Percentiles rank a stretch among this genome's conserved stretches.
Conservation (phyloP, 2,329 filamentous ascomycete species). For the Cordyceps cateniannulata region DNA sequence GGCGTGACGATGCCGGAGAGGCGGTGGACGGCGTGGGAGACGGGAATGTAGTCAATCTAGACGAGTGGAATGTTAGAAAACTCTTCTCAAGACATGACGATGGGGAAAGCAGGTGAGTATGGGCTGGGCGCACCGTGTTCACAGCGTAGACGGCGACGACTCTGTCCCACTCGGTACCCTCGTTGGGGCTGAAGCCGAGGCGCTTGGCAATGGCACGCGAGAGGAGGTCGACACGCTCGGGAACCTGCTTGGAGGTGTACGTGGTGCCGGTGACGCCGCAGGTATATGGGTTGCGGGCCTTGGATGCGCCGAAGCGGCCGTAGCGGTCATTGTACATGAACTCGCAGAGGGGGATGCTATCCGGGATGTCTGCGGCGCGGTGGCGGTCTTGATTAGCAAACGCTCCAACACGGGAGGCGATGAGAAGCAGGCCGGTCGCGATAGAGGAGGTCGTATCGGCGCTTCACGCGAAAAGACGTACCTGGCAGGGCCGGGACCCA, state of each 20-base stretch:
- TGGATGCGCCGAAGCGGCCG: slow-evolving; percentile 56
- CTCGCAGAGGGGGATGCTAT: slow-evolving; percentile 66
- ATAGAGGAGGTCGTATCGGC: not conserved
- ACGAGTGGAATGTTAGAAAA: not conserved
- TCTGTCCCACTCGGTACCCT: slow-evolving; percentile 75
- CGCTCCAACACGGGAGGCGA: not conserved
- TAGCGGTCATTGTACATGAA: slow-evolving; percentile 71
- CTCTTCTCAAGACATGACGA: too few species aligned
- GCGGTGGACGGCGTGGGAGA: slow-evolving; percentile 68
- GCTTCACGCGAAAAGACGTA: slow-evolving; percentile 22
- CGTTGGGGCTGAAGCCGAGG: slow-evolving; percentile 62
- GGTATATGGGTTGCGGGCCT: slow-evolving; percentile 65
- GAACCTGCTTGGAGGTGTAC: slow-evolving; percentile 57
- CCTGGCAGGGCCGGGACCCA: slow-evolving; percentile 57
- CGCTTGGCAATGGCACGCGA: slow-evolving; percentile 63
- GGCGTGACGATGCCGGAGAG: slow-evolving; percentile 68
- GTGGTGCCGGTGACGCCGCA: slow-evolving; percentile 67
- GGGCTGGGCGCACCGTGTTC: slow-evolving; percentile 56
- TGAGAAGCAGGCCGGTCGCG: not conserved
- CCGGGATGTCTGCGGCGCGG: slow-evolving; percentile 49
- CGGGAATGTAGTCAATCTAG: slow-evolving; percentile 67
- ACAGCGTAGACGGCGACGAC: slow-evolving; percentile 71
- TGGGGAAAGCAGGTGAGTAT: too few species aligned
- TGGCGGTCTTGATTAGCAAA: not conserved
- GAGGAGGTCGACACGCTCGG: slow-evolving; percentile 58